A percentile compares a stretch with the other conserved stretches of the same genome.
phyloP scores from a whole-genome alignment of 345 rosid species.

The Salix udensis region DNA sequence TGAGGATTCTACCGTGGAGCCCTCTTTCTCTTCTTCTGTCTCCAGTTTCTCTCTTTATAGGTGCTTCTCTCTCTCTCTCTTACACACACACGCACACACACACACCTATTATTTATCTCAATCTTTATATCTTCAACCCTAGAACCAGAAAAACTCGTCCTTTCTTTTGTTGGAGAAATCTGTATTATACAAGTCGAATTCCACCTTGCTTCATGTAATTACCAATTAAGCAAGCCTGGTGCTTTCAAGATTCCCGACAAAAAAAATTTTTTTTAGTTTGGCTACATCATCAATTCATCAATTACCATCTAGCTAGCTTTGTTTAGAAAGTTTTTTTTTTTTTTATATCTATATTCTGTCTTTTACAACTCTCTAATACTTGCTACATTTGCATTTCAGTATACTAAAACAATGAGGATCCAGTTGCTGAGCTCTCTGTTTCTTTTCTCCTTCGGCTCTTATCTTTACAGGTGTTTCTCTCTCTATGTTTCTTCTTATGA shows the following conservation, averaged over 20 bases:
- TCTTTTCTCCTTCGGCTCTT: conserved; percentile 27
- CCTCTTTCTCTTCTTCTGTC: background rate
- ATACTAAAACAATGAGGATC: conserved; percentile 22
- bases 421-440: conserved; percentile 16
- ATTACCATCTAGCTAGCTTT: background rate
- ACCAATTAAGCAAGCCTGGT: too few species aligned
- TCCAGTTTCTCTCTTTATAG: background rate
- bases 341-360: background rate
- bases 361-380: background rate
- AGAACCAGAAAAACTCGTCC: too few species aligned
- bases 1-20: background rate
- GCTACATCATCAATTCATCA: too few species aligned
- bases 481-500: background rate
- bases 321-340: background rate
- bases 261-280: too few species aligned
- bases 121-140: too few species aligned
- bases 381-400: background rate
- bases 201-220: too few species aligned
- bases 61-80: background rate
- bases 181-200: background rate
- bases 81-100: background rate
- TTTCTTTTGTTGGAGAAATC: too few species aligned
- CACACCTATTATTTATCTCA: too few species aligned
- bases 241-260: too few species aligned
- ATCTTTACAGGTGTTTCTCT: conserved; percentile 29